These are phyloP conservation scores for Cylindrodendrum hubeiense DNA, from an alignment of 2,329 filamentous ascomycete genomes.

Conservation along the genomic window DNA sequence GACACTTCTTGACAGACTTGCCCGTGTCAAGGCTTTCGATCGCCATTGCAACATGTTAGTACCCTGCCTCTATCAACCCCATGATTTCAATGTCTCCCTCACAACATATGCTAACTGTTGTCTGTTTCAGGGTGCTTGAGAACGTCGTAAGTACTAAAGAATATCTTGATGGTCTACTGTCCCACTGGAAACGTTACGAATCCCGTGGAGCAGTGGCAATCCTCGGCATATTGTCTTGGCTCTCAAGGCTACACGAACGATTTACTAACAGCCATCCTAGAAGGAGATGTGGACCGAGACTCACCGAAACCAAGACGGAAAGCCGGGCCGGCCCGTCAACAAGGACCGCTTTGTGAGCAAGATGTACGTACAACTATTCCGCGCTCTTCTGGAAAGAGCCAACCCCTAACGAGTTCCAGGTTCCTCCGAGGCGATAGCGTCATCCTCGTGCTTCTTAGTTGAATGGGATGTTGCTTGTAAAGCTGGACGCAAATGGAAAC, in stretches of 20 bases:
- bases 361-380: slow-evolving; percentile 6
- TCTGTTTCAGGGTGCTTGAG: slow-evolving; percentile 12
- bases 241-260: not conserved
- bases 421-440: slow-evolving; percentile 23
- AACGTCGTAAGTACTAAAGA: slow-evolving; percentile 16
- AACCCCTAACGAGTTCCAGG: slow-evolving; percentile 2
- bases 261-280: slow-evolving; percentile 11
- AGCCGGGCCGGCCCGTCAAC: slow-evolving; percentile 24
- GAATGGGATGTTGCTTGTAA: not conserved
- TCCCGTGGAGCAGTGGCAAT: not conserved
- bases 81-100: no score
- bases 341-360: slow-evolving; percentile 26
- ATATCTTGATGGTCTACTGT: not conserved
- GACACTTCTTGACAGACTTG: no score
- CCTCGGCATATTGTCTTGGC: no score
- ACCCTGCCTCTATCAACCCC: no score
- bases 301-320: slow-evolving; percentile 18
- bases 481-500: not conserved
- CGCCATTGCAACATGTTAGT: slow-evolving; percentile 99
- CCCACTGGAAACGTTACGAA: not conserved
- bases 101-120: slow-evolving; percentile 6
- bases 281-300: slow-evolving; percentile 26
- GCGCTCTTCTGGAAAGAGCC: no score
- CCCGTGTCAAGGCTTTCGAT: slow-evolving; percentile 98
- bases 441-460: slow-evolving; percentile 24